phyloP scores from a whole-genome alignment of 768 basidiomycete species.

The Lactifluus hygrophoroides region DNA sequence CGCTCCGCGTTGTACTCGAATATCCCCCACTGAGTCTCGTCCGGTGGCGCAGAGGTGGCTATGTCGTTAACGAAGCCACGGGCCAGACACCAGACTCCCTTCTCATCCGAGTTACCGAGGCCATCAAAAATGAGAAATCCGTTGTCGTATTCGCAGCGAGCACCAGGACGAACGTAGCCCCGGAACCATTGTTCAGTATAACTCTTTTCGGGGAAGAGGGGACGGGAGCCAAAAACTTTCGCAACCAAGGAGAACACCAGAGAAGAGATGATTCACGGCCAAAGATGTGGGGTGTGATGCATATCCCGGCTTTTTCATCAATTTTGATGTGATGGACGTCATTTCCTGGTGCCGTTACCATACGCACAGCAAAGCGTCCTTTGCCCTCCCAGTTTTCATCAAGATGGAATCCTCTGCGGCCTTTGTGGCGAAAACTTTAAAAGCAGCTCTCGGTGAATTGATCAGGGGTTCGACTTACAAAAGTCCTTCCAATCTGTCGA shows the following conservation, averaged over 20 bases:
- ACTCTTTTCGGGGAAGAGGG: background rate
- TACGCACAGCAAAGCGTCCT: constrained; percentile 33
- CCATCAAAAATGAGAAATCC: constrained; percentile 71
- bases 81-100: constrained; percentile 63
- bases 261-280: constrained; percentile 53
- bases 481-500: constrained; percentile 48
- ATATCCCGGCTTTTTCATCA: constrained; percentile 50
- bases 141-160: constrained; percentile 65
- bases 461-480: constrained; percentile 38
- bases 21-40: constrained; percentile 25
- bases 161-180: constrained; percentile 44
- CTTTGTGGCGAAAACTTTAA: too few relatives aligned
- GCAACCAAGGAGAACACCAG: constrained; percentile 35
- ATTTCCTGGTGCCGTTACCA: constrained; percentile 29
- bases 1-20: constrained; percentile 22
- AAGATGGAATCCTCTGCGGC: too few relatives aligned
- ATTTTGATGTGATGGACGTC: constrained; percentile 68
- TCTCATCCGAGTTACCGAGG: constrained; percentile 36
- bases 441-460: too few relatives aligned
- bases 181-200: constrained; percentile 23
- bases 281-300: constrained; percentile 45
- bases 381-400: constrained; percentile 48
- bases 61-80: constrained; percentile 22
- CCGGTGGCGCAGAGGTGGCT: background rate
- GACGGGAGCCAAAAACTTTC: constrained; percentile 17